Percentiles rank a stretch among this genome's conserved stretches.
Evolutionary conservation across 2,329 filamentous ascomycete genomes (phyloP).

Genomic region (Gaeumannomyces sp.): DNA sequence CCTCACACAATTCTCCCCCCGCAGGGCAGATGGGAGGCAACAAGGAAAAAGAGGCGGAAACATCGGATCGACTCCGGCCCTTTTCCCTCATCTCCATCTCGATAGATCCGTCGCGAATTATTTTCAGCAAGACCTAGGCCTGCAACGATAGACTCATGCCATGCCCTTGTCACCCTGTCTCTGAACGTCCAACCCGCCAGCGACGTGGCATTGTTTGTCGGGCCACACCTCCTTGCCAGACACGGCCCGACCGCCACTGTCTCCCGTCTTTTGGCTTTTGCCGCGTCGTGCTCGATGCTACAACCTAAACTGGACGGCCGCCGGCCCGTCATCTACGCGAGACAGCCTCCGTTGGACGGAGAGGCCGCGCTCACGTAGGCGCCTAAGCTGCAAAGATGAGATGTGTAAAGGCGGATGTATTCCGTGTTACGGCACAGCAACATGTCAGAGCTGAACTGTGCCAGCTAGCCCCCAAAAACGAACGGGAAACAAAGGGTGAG

Average conservation of each 20-base stretch:
- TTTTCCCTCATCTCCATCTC: too few relatives aligned
- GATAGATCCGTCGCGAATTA: too few relatives aligned
- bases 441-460: not conserved
- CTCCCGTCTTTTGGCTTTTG: not conserved
- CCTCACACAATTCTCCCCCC: too few relatives aligned
- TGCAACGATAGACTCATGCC: not conserved
- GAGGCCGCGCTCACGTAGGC: not conserved
- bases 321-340: not conserved
- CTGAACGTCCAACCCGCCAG: too few relatives aligned
- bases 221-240: not conserved
- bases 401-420: not conserved
- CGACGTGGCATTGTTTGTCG: too few relatives aligned
- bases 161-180: not conserved
- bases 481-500: not conserved
- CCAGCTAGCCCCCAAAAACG: not conserved
- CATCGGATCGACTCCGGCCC: too few relatives aligned
- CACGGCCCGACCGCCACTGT: not conserved
- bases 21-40: too few relatives aligned
- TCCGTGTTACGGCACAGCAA: not conserved
- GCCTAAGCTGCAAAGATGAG: not conserved
- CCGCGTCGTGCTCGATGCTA: not conserved
- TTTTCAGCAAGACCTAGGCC: too few relatives aligned
- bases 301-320: not conserved
- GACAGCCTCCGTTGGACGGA: too few relatives aligned
- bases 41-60: not conserved